phyloP scores from a whole-genome alignment of 257 asterid species.

The Nicotiana noctiflora region DNA sequence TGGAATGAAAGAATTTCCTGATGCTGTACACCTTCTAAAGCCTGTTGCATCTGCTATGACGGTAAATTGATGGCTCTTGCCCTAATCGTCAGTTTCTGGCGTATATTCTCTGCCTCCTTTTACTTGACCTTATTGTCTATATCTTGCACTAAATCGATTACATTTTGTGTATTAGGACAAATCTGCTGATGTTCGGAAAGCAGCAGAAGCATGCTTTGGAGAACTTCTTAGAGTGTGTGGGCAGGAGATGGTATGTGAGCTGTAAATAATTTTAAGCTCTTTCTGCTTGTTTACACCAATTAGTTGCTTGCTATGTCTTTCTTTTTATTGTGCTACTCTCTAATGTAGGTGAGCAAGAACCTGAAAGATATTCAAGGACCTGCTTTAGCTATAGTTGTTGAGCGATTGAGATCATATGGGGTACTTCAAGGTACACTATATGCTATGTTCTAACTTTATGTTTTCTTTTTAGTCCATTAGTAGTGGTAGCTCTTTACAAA shows the following conservation, averaged over 20 bases:
- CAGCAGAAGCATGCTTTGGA: conserved; percentile 87
- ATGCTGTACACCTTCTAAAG: conserved; percentile 79
- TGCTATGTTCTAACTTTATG: neutral
- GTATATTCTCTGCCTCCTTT: neutral
- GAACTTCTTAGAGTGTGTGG: conserved; percentile 92
- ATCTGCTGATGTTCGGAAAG: conserved; percentile 98
- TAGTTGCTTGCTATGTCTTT: conserved; percentile 5
- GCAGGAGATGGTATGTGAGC: conserved; percentile 61
- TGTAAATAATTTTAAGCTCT: conserved; percentile 12
- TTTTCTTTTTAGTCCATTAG: neutral
- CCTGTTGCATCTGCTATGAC: conserved; percentile 94
- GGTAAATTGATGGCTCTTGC: conserved; percentile 31
- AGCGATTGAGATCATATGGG: conserved; percentile 67
- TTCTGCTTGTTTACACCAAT: conserved; percentile 3
- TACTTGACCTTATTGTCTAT: neutral
- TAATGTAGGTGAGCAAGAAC: conserved; percentile 72
- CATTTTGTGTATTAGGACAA: conserved; percentile 55
- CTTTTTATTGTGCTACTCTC: neutral
- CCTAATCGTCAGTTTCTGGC: neutral
- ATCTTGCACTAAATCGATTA: neutral
- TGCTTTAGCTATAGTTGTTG: conserved; percentile 87
- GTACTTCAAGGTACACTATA: conserved; percentile 47
- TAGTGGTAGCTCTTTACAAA: neutral
- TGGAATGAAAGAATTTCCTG: conserved; percentile 60
- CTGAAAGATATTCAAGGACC: conserved; percentile 92